phyloP scores from a whole-genome alignment of 768 basidiomycete genomes.

The Mycena albidolilacea region DNA sequence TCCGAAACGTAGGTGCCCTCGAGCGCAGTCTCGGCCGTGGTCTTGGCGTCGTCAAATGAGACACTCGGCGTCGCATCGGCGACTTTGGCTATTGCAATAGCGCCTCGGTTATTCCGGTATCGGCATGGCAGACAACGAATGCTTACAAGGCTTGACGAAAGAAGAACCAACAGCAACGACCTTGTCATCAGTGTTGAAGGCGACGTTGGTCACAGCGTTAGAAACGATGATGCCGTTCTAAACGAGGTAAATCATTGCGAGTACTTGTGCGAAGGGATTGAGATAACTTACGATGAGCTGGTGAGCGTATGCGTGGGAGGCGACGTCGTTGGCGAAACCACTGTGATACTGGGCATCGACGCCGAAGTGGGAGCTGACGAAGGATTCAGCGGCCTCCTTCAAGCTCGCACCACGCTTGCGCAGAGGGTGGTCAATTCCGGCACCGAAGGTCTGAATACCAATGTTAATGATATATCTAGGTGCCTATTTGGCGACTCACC shows the following conservation, averaged over 20 bases:
- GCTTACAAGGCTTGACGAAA: conserved; percentile 39
- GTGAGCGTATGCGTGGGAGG: conserved; percentile 49
- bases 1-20: conserved; percentile 47
- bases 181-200: conserved; percentile 40
- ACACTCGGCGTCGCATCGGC: conserved; percentile 47
- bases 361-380: conserved; percentile 46
- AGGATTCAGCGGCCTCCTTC: conserved; percentile 49
- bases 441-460: conserved; percentile 45
- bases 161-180: conserved; percentile 41
- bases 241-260: background rate
- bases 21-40: conserved; percentile 48
- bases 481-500: conserved; percentile 37
- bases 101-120: background rate
- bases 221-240: conserved; percentile 49
- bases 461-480: too few species aligned
- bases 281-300: conserved; percentile 48
- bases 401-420: conserved; percentile 42
- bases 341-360: conserved; percentile 45
- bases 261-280: background rate
- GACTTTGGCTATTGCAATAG: conserved; percentile 5
- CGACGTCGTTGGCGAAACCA: conserved; percentile 40
- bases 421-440: conserved; percentile 45
- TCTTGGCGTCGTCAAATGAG: conserved; percentile 50
- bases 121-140: conserved; percentile 28
- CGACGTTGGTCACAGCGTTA: conserved; percentile 48